These are phyloP conservation scores for Rhododendron vialii DNA, from an alignment of 148 eudicot species.

Conservation along the genomic window DNA sequence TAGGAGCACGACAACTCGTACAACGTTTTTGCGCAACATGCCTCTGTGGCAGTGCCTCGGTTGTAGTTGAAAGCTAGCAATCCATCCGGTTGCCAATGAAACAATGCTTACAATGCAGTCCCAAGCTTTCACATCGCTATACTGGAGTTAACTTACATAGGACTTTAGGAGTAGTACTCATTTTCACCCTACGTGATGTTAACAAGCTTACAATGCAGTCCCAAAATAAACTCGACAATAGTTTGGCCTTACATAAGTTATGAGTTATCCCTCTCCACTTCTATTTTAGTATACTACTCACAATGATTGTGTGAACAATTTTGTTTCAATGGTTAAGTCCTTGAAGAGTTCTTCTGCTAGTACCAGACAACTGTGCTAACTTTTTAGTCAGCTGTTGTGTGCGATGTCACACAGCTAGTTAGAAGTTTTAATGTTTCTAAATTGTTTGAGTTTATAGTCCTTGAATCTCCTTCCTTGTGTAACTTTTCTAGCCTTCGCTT, in stretches of 20 bases:
- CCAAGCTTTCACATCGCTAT: not conserved
- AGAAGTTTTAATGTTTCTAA: not conserved
- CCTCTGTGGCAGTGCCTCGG: not conserved
- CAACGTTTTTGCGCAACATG: not conserved
- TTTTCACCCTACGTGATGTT: not conserved
- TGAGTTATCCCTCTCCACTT: not conserved
- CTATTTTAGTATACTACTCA: not conserved
- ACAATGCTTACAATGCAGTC: not conserved
- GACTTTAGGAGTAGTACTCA: not conserved
- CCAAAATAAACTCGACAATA: not conserved
- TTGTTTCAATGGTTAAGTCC: not conserved
- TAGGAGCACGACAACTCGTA: not conserved
- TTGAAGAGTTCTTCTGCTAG: not conserved
- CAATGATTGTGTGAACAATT: not conserved
- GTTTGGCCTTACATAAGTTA: not conserved
- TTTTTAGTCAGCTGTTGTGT: not conserved
- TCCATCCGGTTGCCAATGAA: not conserved
- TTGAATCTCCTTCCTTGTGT: not conserved
- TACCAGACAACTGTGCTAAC: not conserved
- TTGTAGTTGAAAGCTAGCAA: not conserved
- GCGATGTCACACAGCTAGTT: not conserved
- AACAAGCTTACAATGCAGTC: not conserved
- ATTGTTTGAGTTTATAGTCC: not conserved
- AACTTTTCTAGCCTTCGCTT: not conserved
- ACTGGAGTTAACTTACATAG: not conserved